Evolutionary conservation across 2,329 filamentous ascomycete genomes (phyloP).

Genomic region (Chrysosphaeria jannelii): DNA sequence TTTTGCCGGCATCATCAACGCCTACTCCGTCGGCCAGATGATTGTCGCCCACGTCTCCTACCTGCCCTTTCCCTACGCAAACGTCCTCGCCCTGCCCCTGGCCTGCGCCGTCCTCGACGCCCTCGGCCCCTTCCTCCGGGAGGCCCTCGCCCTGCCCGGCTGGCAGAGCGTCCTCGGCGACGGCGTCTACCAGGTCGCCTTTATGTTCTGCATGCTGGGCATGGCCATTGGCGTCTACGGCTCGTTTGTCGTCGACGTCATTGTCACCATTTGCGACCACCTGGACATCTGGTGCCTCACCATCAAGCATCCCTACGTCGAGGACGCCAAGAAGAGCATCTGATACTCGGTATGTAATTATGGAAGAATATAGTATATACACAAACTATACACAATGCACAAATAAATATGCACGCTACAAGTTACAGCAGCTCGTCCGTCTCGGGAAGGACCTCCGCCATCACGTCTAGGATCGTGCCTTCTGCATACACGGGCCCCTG

Average conservation of each 20-base stretch:
- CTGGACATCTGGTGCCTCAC: conserved; percentile 95
- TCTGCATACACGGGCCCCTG: conserved; percentile 74
- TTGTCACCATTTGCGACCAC: conserved; percentile 92
- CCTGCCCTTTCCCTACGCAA: conserved; percentile 67
- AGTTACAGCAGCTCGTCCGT: no score
- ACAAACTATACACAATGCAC: no score
- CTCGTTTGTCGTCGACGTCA: conserved; percentile 90
- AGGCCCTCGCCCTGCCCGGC: conserved; percentile 11
- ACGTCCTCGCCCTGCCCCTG: conserved; percentile 55
- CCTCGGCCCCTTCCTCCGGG: conserved; percentile 35
- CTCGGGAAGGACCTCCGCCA: conserved; percentile 61
- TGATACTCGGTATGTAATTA: no score
- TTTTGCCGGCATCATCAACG: conserved; percentile 72
- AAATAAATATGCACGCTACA: no score
- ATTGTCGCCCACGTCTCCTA: conserved; percentile 84
- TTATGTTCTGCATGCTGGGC: conserved; percentile 61
- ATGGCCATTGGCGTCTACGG: conserved; percentile 74
- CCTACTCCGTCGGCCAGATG: conserved; percentile 84
- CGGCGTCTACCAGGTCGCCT: conserved; percentile 58
- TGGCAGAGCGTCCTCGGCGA: conserved; percentile 52
- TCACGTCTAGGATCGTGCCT: conserved; percentile 36
- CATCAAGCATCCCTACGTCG: conserved; percentile 54
- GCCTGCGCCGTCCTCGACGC: conserved; percentile 54
- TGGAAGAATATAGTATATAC: no score
- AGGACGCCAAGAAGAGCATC: conserved; percentile 7